Percentiles rank a stretch among this genome's conserved stretches.
phyloP scores from a whole-genome alignment of 2,329 filamentous ascomycete species.

The Venturia aucupariae region DNA sequence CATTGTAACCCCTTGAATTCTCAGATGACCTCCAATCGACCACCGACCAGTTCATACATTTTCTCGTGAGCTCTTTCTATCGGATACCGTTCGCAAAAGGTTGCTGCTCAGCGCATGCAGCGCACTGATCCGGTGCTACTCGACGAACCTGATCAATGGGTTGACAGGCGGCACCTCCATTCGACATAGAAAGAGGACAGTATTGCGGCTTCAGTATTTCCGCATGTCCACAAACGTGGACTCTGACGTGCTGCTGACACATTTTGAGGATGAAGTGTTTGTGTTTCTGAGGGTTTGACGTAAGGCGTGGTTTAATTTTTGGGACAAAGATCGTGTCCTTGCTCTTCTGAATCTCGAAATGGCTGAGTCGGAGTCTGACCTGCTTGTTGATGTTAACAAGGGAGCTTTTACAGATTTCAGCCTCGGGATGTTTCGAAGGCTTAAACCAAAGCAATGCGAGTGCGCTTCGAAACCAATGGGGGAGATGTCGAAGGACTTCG shows the following conservation, averaged over 20 bases:
- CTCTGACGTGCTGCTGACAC: slow-evolving; percentile 14
- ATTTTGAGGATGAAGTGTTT: background rate
- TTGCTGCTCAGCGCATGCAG: slow-evolving; percentile 4
- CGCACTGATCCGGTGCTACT: slow-evolving; percentile 4
- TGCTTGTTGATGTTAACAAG: background rate
- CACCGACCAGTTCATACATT: background rate
- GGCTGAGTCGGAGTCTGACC: background rate
- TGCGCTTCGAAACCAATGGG: background rate
- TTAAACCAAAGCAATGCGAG: background rate
- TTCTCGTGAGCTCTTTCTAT: background rate
- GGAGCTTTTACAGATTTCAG: background rate
- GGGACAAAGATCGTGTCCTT: background rate
- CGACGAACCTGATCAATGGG: slow-evolving; percentile 9
- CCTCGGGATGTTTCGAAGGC: background rate
- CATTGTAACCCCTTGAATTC: background rate
- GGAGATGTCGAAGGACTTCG: background rate
- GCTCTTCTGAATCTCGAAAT: background rate
- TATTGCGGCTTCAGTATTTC: slow-evolving; percentile 12
- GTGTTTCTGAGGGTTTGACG: background rate
- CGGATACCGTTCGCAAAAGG: background rate
- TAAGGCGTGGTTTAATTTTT: background rate
- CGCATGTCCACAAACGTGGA: slow-evolving; percentile 13
- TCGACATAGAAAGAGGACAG: slow-evolving; percentile 14
- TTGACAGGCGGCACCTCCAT: slow-evolving; percentile 10
- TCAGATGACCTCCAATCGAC: background rate